Conservation (phyloP, 306 rosid genomes). For the Pyrus betulifolia region DNA sequence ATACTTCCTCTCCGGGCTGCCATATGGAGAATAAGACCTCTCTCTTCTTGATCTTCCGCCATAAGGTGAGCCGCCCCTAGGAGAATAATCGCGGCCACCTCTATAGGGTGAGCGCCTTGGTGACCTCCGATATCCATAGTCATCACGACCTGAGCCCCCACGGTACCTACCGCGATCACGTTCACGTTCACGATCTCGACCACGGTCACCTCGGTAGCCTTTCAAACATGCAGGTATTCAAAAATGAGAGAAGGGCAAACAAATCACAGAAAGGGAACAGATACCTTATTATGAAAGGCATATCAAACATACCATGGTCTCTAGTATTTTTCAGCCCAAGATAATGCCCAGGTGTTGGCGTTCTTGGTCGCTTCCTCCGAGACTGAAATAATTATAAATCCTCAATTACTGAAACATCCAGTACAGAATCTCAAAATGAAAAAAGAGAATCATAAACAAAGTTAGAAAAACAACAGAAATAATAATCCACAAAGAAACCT, state of each 20-base stretch:
- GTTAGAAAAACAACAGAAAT: not conserved
- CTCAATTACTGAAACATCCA: constrained; percentile 19
- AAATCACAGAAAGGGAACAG: not conserved
- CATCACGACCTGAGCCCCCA: constrained; percentile 58
- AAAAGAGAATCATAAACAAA: not conserved
- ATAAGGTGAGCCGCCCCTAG: constrained; percentile 56
- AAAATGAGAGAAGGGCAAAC: not conserved
- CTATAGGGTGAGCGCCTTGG: constrained; percentile 86
- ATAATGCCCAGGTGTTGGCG: constrained; percentile 98
- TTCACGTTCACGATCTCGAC: constrained; percentile 28
- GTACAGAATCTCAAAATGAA: constrained; percentile 3
- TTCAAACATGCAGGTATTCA: constrained; percentile 1
- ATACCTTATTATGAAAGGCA: not conserved
- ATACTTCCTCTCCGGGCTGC: constrained; percentile 77
- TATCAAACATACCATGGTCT: constrained; percentile 55
- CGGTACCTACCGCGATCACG: constrained; percentile 57
- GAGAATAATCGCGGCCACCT: constrained; percentile 74
- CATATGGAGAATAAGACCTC: constrained; percentile 72
- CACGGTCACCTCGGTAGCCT: constrained; percentile 56
- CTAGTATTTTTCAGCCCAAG: constrained; percentile 86
- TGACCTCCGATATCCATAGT: constrained; percentile 65
- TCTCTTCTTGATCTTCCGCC: constrained; percentile 87
- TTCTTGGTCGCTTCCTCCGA: constrained; percentile 88
- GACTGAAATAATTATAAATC: constrained; percentile 52
- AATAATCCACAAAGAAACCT: not conserved